These are phyloP conservation scores for Fusarium sp. DNA, from an alignment of 2,329 filamentous ascomycete genomes.

Conservation along the genomic window DNA sequence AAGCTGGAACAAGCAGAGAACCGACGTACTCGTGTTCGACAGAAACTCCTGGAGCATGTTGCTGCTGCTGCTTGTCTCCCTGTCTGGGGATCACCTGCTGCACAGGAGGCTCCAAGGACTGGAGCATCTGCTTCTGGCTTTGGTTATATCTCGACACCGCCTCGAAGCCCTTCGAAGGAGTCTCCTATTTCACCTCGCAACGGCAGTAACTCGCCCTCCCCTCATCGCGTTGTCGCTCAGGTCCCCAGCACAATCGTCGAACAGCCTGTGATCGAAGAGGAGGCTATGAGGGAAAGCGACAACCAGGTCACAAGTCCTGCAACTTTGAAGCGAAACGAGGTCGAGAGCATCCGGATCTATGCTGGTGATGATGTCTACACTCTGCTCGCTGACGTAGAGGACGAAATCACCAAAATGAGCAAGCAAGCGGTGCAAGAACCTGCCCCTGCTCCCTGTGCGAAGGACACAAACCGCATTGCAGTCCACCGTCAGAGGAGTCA, in stretches of 20 bases:
- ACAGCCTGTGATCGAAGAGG: slow-evolving; percentile 60
- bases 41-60: slow-evolving; percentile 85
- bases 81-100: slow-evolving; percentile 40
- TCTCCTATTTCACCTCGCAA: slow-evolving; percentile 48
- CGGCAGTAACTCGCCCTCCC: slow-evolving; percentile 57
- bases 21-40: slow-evolving; percentile 76
- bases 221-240: slow-evolving; percentile 63
- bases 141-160: slow-evolving; percentile 65
- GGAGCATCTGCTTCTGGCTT: slow-evolving; percentile 51
- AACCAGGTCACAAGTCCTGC: slow-evolving; percentile 42
- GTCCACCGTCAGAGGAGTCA: slow-evolving; percentile 63
- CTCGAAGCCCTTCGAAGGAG: slow-evolving; percentile 67
- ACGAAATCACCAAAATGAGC: slow-evolving; percentile 54
- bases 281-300: slow-evolving; percentile 41
- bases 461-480: slow-evolving; percentile 50
- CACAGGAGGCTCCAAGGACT: slow-evolving; percentile 56
- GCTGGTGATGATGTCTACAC: slow-evolving; percentile 74
- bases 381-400: slow-evolving; percentile 73
- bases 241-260: slow-evolving; percentile 68
- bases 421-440: slow-evolving; percentile 28
- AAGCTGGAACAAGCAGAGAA: slow-evolving; percentile 87
- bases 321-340: slow-evolving; percentile 53
- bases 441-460: slow-evolving; percentile 5
- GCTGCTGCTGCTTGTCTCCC: slow-evolving; percentile 73
- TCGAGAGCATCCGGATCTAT: slow-evolving; percentile 76